Evolutionary conservation across 306 rosid species (phyloP).

Genomic region (Geum urbanum): DNA sequence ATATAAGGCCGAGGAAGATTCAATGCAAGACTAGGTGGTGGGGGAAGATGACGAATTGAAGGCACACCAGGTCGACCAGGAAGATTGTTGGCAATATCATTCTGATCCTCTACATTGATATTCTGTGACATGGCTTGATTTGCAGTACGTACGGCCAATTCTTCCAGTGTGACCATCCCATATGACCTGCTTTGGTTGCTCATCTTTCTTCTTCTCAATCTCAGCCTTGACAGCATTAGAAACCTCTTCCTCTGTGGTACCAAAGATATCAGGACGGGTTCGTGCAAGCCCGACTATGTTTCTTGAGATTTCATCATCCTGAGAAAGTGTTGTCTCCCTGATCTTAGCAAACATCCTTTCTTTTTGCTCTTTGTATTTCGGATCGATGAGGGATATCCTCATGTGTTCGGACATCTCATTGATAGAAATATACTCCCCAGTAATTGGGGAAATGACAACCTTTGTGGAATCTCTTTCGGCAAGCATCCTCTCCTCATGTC

Average conservation of each 20-base stretch:
- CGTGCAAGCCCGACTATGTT: constrained; percentile 91
- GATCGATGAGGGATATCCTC: constrained; percentile 94
- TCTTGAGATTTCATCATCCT: constrained; percentile 84
- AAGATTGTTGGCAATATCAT: constrained; percentile 44
- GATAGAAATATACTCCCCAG: constrained; percentile 79
- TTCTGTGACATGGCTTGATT: constrained; percentile 90
- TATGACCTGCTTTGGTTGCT: constrained; percentile 95
- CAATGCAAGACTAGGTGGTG: constrained; percentile 84
- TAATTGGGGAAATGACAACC: constrained; percentile 82
- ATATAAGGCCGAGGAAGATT: constrained; percentile 78
- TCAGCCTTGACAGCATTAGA: constrained; percentile 98
- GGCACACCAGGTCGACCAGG: constrained; percentile 86
- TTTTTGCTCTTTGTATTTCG: constrained; percentile 92
- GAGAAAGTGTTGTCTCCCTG: constrained; percentile 94
- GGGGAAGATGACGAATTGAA: constrained; percentile 81
- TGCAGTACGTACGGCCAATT: constrained; percentile 89
- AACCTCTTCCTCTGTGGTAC: constrained; percentile 96
- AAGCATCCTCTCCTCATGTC: constrained; percentile 84
- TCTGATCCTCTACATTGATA: constrained; percentile 64
- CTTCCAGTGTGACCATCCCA: constrained; percentile 99
- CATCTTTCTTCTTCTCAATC: constrained; percentile 92
- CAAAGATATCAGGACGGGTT: constrained; percentile 94
- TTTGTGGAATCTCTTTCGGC: constrained; percentile 85
- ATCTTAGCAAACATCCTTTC: constrained; percentile 98
- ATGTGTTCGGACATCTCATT: constrained; percentile 97